Evolutionary conservation across 2,329 filamentous ascomycete species (phyloP).

Genomic region (Camptophora hylomeconis): DNA sequence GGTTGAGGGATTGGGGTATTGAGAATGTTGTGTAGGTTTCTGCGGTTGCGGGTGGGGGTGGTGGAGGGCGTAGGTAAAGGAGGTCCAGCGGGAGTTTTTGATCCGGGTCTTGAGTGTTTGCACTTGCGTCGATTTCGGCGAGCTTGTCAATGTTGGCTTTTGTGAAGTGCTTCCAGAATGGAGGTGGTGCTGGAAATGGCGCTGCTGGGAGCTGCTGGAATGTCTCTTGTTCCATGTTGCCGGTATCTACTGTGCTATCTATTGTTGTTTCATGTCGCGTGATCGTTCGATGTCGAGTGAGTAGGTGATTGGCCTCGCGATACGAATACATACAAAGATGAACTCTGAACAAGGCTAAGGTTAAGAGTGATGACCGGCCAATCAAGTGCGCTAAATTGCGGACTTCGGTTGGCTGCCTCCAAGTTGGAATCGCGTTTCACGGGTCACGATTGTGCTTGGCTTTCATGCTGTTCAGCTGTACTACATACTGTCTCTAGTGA

Average conservation of each 20-base stretch:
- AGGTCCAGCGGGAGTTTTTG: slow-evolving; percentile 55
- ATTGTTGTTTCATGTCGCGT: too few relatives aligned
- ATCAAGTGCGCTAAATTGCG: too few relatives aligned
- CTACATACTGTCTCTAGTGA: too few relatives aligned
- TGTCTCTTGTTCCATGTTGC: slow-evolving; percentile 17
- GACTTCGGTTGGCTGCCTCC: too few relatives aligned
- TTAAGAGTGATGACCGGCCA: too few relatives aligned
- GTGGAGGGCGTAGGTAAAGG: slow-evolving; percentile 66
- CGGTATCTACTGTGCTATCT: too few relatives aligned
- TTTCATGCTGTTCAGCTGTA: too few relatives aligned
- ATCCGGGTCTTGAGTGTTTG: slow-evolving; percentile 21
- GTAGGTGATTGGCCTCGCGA: neutral
- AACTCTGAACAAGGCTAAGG: too few relatives aligned
- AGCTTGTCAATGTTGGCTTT: slow-evolving; percentile 55
- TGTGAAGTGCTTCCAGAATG: slow-evolving; percentile 84
- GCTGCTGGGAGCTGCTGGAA: slow-evolving; percentile 38
- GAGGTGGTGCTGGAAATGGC: slow-evolving; percentile 73
- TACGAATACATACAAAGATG: neutral
- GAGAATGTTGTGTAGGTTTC: slow-evolving; percentile 68
- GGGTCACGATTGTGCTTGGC: too few relatives aligned
- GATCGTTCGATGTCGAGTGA: too few relatives aligned
- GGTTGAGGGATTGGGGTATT: slow-evolving; percentile 53
- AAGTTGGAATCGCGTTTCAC: too few relatives aligned
- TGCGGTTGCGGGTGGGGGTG: slow-evolving; percentile 45
- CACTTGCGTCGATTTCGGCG: slow-evolving; percentile 30